A percentile compares a stretch with the other conserved stretches of the same genome.
Evolutionary conservation across 75 land plant species (phyloP).

Genomic region (Picea sitchensis): DNA sequence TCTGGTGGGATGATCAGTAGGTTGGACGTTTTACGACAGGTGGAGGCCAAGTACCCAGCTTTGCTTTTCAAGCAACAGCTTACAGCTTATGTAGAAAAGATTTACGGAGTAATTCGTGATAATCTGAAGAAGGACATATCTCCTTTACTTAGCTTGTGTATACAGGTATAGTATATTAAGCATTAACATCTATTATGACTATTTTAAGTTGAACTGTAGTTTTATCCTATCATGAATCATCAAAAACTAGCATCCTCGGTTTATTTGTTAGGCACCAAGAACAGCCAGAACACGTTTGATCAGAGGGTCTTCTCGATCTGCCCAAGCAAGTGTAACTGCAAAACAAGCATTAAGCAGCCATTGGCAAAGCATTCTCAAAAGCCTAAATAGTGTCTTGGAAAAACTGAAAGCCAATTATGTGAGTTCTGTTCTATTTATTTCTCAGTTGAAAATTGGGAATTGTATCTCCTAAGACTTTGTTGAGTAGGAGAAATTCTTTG

Average conservation of each 20-base stretch:
- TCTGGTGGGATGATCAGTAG: constrained; percentile 49
- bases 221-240: neutral
- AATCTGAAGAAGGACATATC: constrained; percentile 74
- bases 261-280: constrained; percentile 68
- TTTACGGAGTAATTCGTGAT: constrained; percentile 72
- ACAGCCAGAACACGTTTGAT: constrained; percentile 55
- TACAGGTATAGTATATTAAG: constrained; percentile 43
- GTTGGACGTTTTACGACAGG: constrained; percentile 36
- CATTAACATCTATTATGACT: neutral
- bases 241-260: neutral
- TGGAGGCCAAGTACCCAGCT: constrained; percentile 83
- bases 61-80: constrained; percentile 78
- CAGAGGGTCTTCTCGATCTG: constrained; percentile 58
- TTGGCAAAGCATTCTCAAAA: constrained; percentile 87
- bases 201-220: neutral
- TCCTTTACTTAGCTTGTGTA: constrained; percentile 53
- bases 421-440: constrained; percentile 16
- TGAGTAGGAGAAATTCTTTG: neutral
- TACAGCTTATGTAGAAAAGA: constrained; percentile 73
- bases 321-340: constrained; percentile 48
- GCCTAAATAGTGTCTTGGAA: constrained; percentile 47
- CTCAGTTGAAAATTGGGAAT: neutral
- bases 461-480: neutral
- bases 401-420: constrained; percentile 71
- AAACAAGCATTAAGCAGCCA: constrained; percentile 81